Conservation (phyloP, 148 eudicot genomes). For the Mesembryanthemum crystallinum region DNA sequence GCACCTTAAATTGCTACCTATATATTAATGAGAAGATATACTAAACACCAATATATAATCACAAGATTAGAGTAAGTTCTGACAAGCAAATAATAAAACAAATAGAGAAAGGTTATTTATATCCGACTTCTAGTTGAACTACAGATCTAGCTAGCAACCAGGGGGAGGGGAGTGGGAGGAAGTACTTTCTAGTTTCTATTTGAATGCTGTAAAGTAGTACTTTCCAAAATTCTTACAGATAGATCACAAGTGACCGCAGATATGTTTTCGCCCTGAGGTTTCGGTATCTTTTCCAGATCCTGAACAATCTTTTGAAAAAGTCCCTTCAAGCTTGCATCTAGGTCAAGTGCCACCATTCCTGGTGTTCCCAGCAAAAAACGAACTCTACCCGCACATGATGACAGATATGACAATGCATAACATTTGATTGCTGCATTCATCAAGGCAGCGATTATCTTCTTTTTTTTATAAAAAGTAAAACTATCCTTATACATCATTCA, state of each 20-base stretch:
- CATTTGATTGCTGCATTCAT: slow-evolving; percentile 87
- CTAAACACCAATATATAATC: neutral
- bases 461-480: neutral
- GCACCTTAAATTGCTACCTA: neutral
- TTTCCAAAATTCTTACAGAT: slow-evolving; percentile 58
- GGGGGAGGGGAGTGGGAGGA: neutral
- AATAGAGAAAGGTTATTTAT: neutral
- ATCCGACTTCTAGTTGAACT: neutral
- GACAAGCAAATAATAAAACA: neutral
- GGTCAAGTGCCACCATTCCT: slow-evolving; percentile 98
- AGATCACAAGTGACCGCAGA: slow-evolving; percentile 89
- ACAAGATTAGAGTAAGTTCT: neutral
- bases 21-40: neutral
- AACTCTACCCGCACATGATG: slow-evolving; percentile 96
- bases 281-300: slow-evolving; percentile 94
- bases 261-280: slow-evolving; percentile 92
- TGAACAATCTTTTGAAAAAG: slow-evolving; percentile 87
- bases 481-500: neutral
- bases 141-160: neutral
- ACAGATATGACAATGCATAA: slow-evolving; percentile 89
- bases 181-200: neutral
- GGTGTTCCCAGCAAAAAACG: slow-evolving; percentile 89
- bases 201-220: slow-evolving; percentile 3
- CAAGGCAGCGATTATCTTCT: slow-evolving; percentile 1
- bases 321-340: slow-evolving; percentile 79